Conservation (phyloP, 2,329 filamentous ascomycete genomes). For the Ambrosiella cleistominuta region DNA sequence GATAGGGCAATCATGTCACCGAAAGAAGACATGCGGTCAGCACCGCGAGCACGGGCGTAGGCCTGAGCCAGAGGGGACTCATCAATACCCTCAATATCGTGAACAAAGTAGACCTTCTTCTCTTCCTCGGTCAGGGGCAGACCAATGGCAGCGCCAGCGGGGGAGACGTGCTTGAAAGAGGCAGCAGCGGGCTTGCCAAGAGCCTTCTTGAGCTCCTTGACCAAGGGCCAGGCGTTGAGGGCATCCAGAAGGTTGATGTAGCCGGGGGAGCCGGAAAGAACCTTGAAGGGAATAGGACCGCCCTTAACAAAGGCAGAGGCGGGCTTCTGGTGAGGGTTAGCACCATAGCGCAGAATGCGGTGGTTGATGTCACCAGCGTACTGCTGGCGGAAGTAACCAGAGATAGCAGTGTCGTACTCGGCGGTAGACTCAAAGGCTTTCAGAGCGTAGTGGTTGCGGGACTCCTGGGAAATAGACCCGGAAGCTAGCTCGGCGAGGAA, state of each 20-base stretch:
- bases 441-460: constrained; percentile 75
- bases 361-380: constrained; percentile 76
- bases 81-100: constrained; percentile 81
- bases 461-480: constrained; percentile 70
- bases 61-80: constrained; percentile 76
- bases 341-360: constrained; percentile 75
- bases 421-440: constrained; percentile 98
- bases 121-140: constrained; percentile 72
- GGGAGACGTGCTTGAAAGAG: constrained; percentile 98
- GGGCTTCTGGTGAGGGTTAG: constrained; percentile 96
- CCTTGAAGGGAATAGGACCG: constrained; percentile 78
- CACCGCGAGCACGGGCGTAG: constrained; percentile 85
- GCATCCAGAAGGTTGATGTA: constrained; percentile 97
- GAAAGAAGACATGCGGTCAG: constrained; percentile 97
- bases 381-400: constrained; percentile 93
- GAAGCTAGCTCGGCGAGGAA: constrained; percentile 82
- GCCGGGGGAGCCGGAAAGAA: constrained; percentile 72
- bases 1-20: constrained; percentile 91
- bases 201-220: constrained; percentile 86
- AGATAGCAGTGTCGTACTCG: constrained; percentile 88
- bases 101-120: constrained; percentile 96
- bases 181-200: constrained; percentile 79
- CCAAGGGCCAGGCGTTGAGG: constrained; percentile 89
- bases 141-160: constrained; percentile 86
- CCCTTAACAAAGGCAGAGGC: constrained; percentile 65